phyloP scores from a whole-genome alignment of 2,329 filamentous ascomycete species.

The Albophoma yamanashiensis region DNA sequence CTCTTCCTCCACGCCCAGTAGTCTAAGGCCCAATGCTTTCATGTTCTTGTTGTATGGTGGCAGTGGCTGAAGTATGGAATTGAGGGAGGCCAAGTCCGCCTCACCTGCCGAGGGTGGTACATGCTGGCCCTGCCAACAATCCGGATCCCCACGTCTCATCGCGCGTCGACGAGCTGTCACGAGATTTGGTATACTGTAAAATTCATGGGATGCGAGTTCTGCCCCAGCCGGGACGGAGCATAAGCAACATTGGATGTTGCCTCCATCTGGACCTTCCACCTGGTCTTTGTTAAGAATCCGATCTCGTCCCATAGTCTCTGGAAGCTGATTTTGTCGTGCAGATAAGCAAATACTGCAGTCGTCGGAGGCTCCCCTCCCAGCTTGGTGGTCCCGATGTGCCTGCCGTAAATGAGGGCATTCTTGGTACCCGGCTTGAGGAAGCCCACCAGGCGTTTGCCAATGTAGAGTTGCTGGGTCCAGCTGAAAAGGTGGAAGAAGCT shows the following conservation, averaged over 20 bases:
- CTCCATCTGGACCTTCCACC: conserved; percentile 36
- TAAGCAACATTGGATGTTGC: conserved; percentile 11
- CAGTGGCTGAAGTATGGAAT: background rate
- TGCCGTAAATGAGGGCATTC: conserved; percentile 38
- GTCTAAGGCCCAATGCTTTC: background rate
- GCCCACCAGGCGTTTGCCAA: conserved; percentile 31
- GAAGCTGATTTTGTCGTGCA: conserved; percentile 40
- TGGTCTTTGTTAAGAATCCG: conserved; percentile 34
- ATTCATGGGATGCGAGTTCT: conserved; percentile 16
- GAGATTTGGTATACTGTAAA: conserved; percentile 24
- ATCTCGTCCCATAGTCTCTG: conserved; percentile 43
- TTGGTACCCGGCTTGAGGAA: conserved; percentile 32
- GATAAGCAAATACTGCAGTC: conserved; percentile 22
- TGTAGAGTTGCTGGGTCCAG: conserved; percentile 34
- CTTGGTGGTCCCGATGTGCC: conserved; percentile 33
- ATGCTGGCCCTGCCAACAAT: background rate
- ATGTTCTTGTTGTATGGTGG: background rate
- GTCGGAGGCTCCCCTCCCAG: conserved; percentile 12
- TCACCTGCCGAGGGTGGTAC: background rate
- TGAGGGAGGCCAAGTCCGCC: background rate
- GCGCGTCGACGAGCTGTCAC: conserved; percentile 1
- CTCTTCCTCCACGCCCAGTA: background rate
- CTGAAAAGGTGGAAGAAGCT: conserved; percentile 41
- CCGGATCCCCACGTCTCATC: background rate
- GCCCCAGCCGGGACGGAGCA: conserved; percentile 14